A percentile compares a stretch with the other conserved stretches of the same genome.
Evolutionary conservation across 192 early-diverging fungal species (phyloP).

Genomic region (Linnemannia hyalina): DNA sequence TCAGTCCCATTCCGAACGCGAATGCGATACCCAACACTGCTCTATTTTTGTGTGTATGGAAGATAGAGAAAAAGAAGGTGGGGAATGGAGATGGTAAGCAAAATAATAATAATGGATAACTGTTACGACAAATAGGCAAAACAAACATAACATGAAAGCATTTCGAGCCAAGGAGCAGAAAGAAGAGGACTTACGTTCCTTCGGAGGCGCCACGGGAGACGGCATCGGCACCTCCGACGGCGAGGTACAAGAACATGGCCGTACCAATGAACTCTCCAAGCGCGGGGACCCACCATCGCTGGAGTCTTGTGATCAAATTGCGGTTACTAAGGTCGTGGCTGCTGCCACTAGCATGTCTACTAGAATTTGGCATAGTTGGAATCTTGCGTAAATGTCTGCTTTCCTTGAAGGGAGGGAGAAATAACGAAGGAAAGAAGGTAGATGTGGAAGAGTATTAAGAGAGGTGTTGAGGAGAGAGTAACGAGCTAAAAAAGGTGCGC

Average conservation of each 20-base stretch:
- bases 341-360: neutral
- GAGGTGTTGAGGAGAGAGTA: neutral
- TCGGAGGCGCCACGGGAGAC: conserved; percentile 19
- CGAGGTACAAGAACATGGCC: conserved; percentile 55
- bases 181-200: conserved; percentile 27
- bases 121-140: too few species aligned
- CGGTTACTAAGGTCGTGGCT: neutral
- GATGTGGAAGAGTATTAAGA: neutral
- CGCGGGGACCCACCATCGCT: conserved; percentile 37
- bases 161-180: neutral
- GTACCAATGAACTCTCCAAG: conserved; percentile 58
- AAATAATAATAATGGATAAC: too few species aligned
- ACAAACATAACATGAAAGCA: neutral
- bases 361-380: neutral
- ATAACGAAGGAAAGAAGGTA: neutral
- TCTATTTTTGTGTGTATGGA: neutral
- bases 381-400: neutral
- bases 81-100: neutral
- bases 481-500: neutral
- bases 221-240: conserved; percentile 56
- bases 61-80: too few species aligned
- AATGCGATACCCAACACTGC: conserved; percentile 52
- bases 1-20: conserved; percentile 61
- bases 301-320: conserved; percentile 7
- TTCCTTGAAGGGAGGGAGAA: neutral